Conservation (phyloP, 1,139 yeast species). For the Komagataea norvegica region DNA sequence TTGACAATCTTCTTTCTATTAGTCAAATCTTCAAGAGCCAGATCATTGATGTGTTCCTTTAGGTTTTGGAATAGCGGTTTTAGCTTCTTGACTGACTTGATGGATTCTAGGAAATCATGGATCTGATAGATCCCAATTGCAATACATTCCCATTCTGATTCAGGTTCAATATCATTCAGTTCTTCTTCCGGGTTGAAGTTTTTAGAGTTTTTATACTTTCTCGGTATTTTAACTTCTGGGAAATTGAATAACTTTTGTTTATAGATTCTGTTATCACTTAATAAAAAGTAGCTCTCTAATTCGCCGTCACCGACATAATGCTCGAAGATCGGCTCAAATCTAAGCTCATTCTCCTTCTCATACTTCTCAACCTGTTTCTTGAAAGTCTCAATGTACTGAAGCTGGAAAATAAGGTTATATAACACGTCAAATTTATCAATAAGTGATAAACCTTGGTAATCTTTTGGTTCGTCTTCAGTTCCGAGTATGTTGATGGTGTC, state of each 20-base stretch:
- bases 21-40: constrained; percentile 32
- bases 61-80: constrained; percentile 23
- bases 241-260: constrained; percentile 24
- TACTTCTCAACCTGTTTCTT: constrained; percentile 32
- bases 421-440: constrained; percentile 45
- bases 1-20: constrained; percentile 41
- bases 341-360: constrained; percentile 26
- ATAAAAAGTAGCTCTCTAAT: constrained; percentile 20
- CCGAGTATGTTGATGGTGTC: constrained; percentile 27
- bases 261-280: constrained; percentile 27
- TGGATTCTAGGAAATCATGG: constrained; percentile 21
- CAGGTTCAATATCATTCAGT: constrained; percentile 26
- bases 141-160: constrained; percentile 39
- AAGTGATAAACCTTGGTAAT: constrained; percentile 38
- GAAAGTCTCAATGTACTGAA: constrained; percentile 30
- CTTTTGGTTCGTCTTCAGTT: constrained; percentile 24
- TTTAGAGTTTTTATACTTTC: constrained; percentile 36
- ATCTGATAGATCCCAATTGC: constrained; percentile 30
- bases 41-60: constrained; percentile 20
- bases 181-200: constrained; percentile 27
- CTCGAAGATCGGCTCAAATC: constrained; percentile 30
- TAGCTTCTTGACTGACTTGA: constrained; percentile 18
- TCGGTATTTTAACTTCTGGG: constrained; percentile 26
- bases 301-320: constrained; percentile 12
- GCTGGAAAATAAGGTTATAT: constrained; percentile 35